Conservation (phyloP, 345 rosid species). For the Brassica juncea region DNA sequence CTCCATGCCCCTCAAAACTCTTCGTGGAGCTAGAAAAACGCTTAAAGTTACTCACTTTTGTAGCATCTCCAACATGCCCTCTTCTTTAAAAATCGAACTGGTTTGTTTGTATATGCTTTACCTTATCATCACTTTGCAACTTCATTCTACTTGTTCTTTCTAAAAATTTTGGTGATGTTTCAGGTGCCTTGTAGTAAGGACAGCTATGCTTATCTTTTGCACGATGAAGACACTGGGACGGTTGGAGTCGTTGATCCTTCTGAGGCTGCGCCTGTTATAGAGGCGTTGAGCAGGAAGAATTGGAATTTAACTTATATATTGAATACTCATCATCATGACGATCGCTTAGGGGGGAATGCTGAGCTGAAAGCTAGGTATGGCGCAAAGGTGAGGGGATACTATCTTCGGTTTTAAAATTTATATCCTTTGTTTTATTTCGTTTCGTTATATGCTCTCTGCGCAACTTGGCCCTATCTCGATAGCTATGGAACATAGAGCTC, state of each 20-base stretch:
- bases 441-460: neutral
- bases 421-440: neutral
- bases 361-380: conserved; percentile 96
- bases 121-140: neutral
- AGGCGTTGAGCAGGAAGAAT: conserved; percentile 78
- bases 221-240: conserved; percentile 92
- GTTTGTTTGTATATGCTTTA: conserved; percentile 53
- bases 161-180: conserved; percentile 16
- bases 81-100: conserved; percentile 90
- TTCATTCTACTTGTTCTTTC: neutral
- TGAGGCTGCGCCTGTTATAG: conserved; percentile 80
- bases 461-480: neutral
- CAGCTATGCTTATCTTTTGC: conserved; percentile 89
- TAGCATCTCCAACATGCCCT: conserved; percentile 66
- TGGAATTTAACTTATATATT: conserved; percentile 85
- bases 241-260: conserved; percentile 99
- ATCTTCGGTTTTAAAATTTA: neutral
- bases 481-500: conserved; percentile 3
- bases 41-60: conserved; percentile 88
- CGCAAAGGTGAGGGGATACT: conserved; percentile 76
- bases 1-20: conserved; percentile 78
- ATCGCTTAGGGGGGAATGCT: conserved; percentile 85
- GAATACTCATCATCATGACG: conserved; percentile 92
- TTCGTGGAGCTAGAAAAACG: conserved; percentile 87
- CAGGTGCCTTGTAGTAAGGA: conserved; percentile 92